These are phyloP conservation scores for Monosporascus sp. DNA, from an alignment of 2,329 filamentous ascomycete species.

Conservation along the genomic window DNA sequence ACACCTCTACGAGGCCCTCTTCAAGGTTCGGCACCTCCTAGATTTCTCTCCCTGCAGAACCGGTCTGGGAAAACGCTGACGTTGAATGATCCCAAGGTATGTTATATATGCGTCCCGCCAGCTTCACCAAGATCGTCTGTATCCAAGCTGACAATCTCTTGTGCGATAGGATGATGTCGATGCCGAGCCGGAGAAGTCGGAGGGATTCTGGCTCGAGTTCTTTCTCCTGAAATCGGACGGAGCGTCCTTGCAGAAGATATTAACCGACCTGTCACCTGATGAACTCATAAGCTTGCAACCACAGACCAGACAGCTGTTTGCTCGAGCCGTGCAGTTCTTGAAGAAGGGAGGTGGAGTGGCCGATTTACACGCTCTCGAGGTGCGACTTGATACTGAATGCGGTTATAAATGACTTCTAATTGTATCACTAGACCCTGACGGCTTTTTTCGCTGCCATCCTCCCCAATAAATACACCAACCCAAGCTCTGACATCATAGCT, in stretches of 20 bases:
- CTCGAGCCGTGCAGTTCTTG: constrained; percentile 64
- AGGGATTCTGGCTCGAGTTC: constrained; percentile 95
- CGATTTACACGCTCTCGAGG: constrained; percentile 80
- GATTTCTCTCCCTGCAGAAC: constrained; percentile 11
- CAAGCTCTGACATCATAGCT: constrained; percentile 90
- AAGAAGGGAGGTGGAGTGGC: constrained; percentile 56
- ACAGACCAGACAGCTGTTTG: constrained; percentile 75
- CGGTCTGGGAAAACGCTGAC: constrained; percentile 19
- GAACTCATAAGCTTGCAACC: constrained; percentile 73
- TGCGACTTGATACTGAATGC: constrained; percentile 40
- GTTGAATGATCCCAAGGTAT: constrained; percentile 21
- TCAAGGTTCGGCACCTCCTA: constrained; percentile 53
- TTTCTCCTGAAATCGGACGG: constrained; percentile 84
- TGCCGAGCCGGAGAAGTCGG: constrained; percentile 64
- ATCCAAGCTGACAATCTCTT: constrained; percentile 19
- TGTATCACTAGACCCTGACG: constrained; percentile 69
- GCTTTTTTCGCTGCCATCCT: constrained; percentile 80
- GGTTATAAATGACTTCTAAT: constrained; percentile 23
- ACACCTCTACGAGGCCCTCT: constrained; percentile 78
- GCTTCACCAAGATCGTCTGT: constrained; percentile 1
- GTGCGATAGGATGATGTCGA: constrained; percentile 47
- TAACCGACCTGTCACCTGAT: constrained; percentile 67
- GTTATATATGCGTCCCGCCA: constrained; percentile 3
- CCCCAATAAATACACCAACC: constrained; percentile 88
- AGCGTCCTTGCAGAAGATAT: constrained; percentile 58